Evolutionary conservation across 2,329 filamentous ascomycete species (phyloP).

Genomic region (Aureobasidium melanogenum): DNA sequence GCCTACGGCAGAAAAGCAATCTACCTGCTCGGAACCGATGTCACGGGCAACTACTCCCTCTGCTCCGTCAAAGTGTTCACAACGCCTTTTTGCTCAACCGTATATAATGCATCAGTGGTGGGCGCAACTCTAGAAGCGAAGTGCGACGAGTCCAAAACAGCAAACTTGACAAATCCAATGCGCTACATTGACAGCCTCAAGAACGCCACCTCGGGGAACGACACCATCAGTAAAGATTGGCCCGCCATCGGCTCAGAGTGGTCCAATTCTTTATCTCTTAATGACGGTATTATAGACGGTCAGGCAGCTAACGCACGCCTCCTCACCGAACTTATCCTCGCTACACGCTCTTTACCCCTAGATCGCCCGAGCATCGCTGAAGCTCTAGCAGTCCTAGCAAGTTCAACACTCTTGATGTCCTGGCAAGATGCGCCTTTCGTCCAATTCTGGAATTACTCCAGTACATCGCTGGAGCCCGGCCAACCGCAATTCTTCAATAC

Average conservation of each 20-base stretch:
- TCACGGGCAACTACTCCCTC: conserved; percentile 46
- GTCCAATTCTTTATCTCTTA: conserved; percentile 34
- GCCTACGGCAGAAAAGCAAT: conserved; percentile 43
- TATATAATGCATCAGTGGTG: conserved; percentile 34
- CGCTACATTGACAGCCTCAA: conserved; percentile 44
- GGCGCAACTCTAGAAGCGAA: conserved; percentile 52
- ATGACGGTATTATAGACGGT: conserved; percentile 34
- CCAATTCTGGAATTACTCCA: conserved; percentile 31
- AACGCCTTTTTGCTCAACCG: conserved; percentile 58
- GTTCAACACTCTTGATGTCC: conserved; percentile 56
- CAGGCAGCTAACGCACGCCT: conserved; percentile 37
- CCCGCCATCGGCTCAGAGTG: conserved; percentile 35
- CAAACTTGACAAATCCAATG: conserved; percentile 32
- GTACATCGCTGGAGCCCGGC: conserved; percentile 32
- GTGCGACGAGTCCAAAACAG: conserved; percentile 47
- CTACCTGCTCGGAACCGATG: conserved; percentile 55
- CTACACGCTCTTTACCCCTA: conserved; percentile 35
- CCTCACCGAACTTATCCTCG: conserved; percentile 35
- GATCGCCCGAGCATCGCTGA: conserved; percentile 61
- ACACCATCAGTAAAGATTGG: conserved; percentile 32
- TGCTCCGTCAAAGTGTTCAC: conserved; percentile 59
- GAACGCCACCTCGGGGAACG: conserved; percentile 47
- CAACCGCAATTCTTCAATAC: conserved; percentile 55
- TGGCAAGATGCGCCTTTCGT: conserved; percentile 52
- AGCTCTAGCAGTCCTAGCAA: conserved; percentile 60